Percentiles rank a stretch among this genome's conserved stretches.
phyloP scores from a whole-genome alignment of 805 yeast species.

The Candida nitratophila region DNA sequence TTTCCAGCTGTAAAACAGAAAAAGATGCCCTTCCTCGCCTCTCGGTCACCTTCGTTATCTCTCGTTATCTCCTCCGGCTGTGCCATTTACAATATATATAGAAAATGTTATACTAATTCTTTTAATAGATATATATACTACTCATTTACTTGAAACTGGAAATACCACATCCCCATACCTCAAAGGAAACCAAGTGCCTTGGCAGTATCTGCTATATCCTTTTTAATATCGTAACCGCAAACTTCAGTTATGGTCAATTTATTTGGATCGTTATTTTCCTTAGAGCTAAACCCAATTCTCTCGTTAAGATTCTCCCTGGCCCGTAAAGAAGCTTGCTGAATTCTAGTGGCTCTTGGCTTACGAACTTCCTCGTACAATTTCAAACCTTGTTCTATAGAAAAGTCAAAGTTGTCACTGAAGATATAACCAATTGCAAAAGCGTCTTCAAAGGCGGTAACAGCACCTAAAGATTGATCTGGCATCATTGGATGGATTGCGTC shows the following conservation, averaged over 20 bases:
- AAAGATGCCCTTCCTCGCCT: too few species aligned
- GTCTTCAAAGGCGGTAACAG: slow-evolving; percentile 13
- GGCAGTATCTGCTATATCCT: slow-evolving; percentile 15
- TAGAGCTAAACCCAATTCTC: slow-evolving; percentile 24
- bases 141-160: too few species aligned
- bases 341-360: slow-evolving; percentile 23
- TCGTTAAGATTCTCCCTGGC: slow-evolving; percentile 27
- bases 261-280: slow-evolving; percentile 9
- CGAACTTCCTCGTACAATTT: slow-evolving; percentile 20
- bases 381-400: slow-evolving; percentile 17
- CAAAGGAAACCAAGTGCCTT: not conserved
- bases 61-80: too few species aligned
- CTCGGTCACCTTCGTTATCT: too few species aligned
- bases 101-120: too few species aligned
- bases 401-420: slow-evolving; percentile 20
- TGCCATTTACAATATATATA: too few species aligned
- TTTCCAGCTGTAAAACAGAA: too few species aligned
- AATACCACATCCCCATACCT: too few species aligned
- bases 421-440: slow-evolving; percentile 21
- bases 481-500: slow-evolving; percentile 30
- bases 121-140: too few species aligned
- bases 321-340: slow-evolving; percentile 25
- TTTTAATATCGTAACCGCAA: slow-evolving; percentile 25
- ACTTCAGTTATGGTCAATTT: slow-evolving; percentile 26
- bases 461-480: slow-evolving; percentile 16